Evolutionary conservation across 1,139 yeast genomes (phyloP).

Genomic region (Pichia sp.): DNA sequence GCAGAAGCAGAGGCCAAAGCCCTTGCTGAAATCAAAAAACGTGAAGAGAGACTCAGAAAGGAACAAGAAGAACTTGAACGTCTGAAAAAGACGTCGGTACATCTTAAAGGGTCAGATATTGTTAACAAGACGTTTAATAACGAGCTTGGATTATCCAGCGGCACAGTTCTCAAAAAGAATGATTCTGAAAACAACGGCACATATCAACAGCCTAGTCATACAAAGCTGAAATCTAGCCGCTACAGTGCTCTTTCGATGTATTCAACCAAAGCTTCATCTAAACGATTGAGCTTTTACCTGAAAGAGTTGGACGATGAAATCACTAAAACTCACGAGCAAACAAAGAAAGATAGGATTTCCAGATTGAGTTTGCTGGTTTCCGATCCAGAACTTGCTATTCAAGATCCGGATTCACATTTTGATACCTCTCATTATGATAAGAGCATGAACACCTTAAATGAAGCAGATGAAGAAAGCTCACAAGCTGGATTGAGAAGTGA

Average conservation of each 20-base stretch:
- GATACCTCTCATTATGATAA: conserved; percentile 3
- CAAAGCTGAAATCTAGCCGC: conserved; percentile 47
- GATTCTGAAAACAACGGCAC: conserved; percentile 11
- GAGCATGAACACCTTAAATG: conserved; percentile 14
- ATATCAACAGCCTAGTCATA: conserved; percentile 3
- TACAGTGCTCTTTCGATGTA: conserved; percentile 65
- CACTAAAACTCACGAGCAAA: conserved; percentile 21
- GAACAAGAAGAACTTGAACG: conserved; percentile 15
- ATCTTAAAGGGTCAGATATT: conserved; percentile 7
- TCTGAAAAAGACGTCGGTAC: conserved; percentile 5
- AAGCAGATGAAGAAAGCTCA: conserved; percentile 32
- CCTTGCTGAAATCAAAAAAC: conserved; percentile 23
- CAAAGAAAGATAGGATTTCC: conserved; percentile 14
- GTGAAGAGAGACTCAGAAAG: conserved; percentile 27
- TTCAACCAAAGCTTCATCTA: conserved; percentile 62
- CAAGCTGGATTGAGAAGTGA: conserved; percentile 1
- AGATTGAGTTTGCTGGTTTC: conserved; percentile 17
- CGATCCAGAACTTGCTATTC: conserved; percentile 11
- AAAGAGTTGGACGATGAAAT: conserved; percentile 32
- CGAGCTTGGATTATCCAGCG: conserved; percentile 21
- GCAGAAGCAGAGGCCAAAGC: conserved; percentile 17
- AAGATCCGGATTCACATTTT: conserved; percentile 11
- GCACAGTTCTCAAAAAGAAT: conserved; percentile 23
- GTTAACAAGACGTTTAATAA: conserved; percentile 7
- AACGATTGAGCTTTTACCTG: conserved; percentile 54